Conservation (phyloP, 352 stramenopile species). For the Pythium myriotylum region DNA sequence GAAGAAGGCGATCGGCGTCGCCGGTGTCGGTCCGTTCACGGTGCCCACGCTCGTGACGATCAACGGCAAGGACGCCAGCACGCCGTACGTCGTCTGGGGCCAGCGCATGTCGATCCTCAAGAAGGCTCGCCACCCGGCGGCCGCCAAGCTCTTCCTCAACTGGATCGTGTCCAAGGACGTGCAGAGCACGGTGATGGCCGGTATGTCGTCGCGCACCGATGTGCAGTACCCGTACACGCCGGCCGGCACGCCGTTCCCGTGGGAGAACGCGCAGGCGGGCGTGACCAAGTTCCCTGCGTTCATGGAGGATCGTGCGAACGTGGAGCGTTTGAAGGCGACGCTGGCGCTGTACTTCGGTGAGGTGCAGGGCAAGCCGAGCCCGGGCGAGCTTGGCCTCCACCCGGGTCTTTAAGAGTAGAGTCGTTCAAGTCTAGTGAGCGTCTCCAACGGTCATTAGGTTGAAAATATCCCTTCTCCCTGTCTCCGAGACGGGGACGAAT, state of each 20-base stretch:
- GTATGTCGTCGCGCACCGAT: slow-evolving; percentile 40
- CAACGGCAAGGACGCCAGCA: slow-evolving; percentile 13
- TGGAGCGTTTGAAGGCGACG: slow-evolving; percentile 44
- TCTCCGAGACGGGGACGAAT: no score
- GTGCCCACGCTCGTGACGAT: background rate
- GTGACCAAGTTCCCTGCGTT: slow-evolving; percentile 40
- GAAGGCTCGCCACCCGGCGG: slow-evolving; percentile 52
- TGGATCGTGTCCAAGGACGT: slow-evolving; percentile 43
- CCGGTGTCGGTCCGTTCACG: slow-evolving; percentile 18
- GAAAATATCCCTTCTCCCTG: no score
- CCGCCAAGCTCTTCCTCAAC: slow-evolving; percentile 64
- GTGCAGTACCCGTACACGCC: slow-evolving; percentile 20
- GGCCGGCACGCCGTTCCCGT: slow-evolving; percentile 25
- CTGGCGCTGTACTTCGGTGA: slow-evolving; percentile 64
- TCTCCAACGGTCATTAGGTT: no score
- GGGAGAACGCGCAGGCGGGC: slow-evolving; percentile 40
- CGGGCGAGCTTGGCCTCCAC: slow-evolving; percentile 38
- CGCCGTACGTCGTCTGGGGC: slow-evolving; percentile 45
- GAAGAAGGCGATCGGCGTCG: slow-evolving; percentile 34
- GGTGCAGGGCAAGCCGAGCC: slow-evolving; percentile 43
- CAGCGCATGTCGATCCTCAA: slow-evolving; percentile 62
- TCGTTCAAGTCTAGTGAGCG: no score
- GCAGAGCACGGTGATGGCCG: slow-evolving; percentile 32
- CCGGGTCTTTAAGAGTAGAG: no score
- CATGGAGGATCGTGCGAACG: slow-evolving; percentile 49